These are phyloP conservation scores for Naganishia cerealis DNA, from an alignment of 1,284 basidiomycete species.

Conservation along the genomic window DNA sequence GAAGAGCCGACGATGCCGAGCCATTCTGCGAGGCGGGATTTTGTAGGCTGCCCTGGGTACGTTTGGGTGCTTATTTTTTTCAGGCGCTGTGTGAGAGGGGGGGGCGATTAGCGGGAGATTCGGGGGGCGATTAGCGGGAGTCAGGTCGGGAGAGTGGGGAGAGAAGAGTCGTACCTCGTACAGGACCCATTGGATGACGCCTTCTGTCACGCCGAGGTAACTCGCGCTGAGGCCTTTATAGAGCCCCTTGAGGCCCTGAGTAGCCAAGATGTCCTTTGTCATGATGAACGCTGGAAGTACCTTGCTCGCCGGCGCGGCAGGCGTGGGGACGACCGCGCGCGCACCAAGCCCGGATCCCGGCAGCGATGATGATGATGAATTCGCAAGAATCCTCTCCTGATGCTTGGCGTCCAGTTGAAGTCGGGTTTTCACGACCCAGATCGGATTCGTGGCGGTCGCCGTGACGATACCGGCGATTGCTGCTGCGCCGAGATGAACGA, in stretches of 20 bases:
- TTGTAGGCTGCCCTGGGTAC: slow-evolving; percentile 46
- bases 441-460: slow-evolving; percentile 89
- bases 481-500: slow-evolving; percentile 82
- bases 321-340: slow-evolving; percentile 6
- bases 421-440: slow-evolving; percentile 96
- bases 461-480: slow-evolving; percentile 73
- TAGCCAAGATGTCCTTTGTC: slow-evolving; percentile 70
- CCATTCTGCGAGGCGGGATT: slow-evolving; percentile 61
- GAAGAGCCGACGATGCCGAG: slow-evolving; percentile 82
- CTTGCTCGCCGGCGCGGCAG: slow-evolving; percentile 33
- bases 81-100: slow-evolving; percentile 56
- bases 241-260: slow-evolving; percentile 83
- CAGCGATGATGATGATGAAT: slow-evolving; percentile 1
- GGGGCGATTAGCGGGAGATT: no score
- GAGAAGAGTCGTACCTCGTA: slow-evolving; percentile 64
- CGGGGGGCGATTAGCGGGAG: no score
- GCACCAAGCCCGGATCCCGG: neutral
- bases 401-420: slow-evolving; percentile 63
- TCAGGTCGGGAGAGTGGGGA: neutral
- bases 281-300: slow-evolving; percentile 57
- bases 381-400: slow-evolving; percentile 30
- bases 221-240: slow-evolving; percentile 94
- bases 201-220: slow-evolving; percentile 93
- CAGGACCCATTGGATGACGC: slow-evolving; percentile 95
- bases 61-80: slow-evolving; percentile 63